phyloP scores from a whole-genome alignment of 768 basidiomycete genomes.

The Phlebiopsis flavidoalba region DNA sequence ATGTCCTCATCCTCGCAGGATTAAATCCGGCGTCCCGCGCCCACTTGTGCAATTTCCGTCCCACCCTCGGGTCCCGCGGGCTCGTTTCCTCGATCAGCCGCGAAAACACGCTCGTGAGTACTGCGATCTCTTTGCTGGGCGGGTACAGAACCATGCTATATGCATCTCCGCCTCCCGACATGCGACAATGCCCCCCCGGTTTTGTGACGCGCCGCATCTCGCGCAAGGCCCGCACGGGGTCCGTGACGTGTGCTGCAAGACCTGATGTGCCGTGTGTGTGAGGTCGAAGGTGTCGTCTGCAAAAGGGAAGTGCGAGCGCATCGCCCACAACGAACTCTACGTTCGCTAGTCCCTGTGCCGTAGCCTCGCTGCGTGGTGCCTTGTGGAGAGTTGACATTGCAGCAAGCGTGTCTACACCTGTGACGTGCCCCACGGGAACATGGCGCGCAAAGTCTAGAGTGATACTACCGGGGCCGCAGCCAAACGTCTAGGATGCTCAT shows the following conservation, averaged over 20 bases:
- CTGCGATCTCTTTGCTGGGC: constrained; percentile 24
- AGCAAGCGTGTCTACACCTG: constrained; percentile 35
- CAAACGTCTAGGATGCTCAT: constrained; percentile 45
- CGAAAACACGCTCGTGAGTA: constrained; percentile 25
- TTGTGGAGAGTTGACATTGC: constrained; percentile 26
- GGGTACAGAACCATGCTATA: constrained; percentile 30
- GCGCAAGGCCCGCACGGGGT: constrained; percentile 34
- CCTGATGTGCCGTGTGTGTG: constrained; percentile 45
- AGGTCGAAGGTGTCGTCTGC: constrained; percentile 42
- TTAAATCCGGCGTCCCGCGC: constrained; percentile 33
- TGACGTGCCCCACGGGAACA: constrained; percentile 36
- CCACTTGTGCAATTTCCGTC: constrained; percentile 32
- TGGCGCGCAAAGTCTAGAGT: constrained; percentile 36
- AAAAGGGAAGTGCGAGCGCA: constrained; percentile 29
- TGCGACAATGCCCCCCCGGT: constrained; percentile 37
- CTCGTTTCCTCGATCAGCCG: constrained; percentile 22
- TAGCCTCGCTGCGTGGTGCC: constrained; percentile 28
- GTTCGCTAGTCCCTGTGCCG: constrained; percentile 28
- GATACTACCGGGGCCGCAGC: constrained; percentile 50
- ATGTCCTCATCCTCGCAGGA: constrained; percentile 21
- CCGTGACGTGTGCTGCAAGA: constrained; percentile 44
- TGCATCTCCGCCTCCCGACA: constrained; percentile 36
- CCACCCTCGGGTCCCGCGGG: constrained; percentile 34
- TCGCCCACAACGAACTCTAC: constrained; percentile 36
- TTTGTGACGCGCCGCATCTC: constrained; percentile 47